These are phyloP conservation scores for Rhodotorula kratochvilovae DNA, from an alignment of 768 basidiomycete species.

Conservation along the genomic window DNA sequence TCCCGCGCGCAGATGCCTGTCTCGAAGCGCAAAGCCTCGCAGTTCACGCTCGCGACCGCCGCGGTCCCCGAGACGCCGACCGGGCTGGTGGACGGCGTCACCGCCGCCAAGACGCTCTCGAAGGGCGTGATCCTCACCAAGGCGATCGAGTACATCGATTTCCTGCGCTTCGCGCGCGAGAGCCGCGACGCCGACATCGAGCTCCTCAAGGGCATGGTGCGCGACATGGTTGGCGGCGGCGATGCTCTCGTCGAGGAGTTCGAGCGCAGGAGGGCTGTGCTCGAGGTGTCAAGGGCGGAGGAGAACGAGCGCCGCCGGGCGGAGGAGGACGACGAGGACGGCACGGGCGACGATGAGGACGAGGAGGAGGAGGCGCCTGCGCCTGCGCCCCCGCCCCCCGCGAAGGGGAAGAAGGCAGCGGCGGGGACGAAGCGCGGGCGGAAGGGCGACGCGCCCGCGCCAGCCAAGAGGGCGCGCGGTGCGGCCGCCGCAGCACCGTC, in stretches of 20 bases:
- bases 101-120: slow-evolving; percentile 81
- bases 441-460: not conserved
- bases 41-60: slow-evolving; percentile 41
- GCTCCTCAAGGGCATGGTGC: slow-evolving; percentile 65
- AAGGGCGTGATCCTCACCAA: slow-evolving; percentile 87
- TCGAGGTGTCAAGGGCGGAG: slow-evolving; percentile 51
- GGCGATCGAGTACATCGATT: slow-evolving; percentile 81
- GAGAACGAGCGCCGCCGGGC: slow-evolving; percentile 64
- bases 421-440: slow-evolving; percentile 19
- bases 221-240: slow-evolving; percentile 69
- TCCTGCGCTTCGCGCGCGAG: slow-evolving; percentile 41
- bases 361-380: slow-evolving; percentile 55
- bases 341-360: slow-evolving; percentile 47
- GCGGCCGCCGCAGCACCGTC: not conserved
- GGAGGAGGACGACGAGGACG: slow-evolving; percentile 60
- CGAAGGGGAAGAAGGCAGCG: slow-evolving; percentile 30
- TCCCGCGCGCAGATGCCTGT: slow-evolving; percentile 24
- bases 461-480: slow-evolving; percentile 11
- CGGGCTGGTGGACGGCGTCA: slow-evolving; percentile 87
- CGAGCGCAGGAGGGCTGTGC: slow-evolving; percentile 62
- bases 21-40: slow-evolving; percentile 37
- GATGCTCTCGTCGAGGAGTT: slow-evolving; percentile 65
- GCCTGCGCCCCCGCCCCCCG: not conserved
- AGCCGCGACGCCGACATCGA: slow-evolving; percentile 62
- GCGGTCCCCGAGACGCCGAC: slow-evolving; percentile 24